Base-by-base conservation (phyloP, 108 stramenopile species). In the Nitzschia putrida region DNA sequence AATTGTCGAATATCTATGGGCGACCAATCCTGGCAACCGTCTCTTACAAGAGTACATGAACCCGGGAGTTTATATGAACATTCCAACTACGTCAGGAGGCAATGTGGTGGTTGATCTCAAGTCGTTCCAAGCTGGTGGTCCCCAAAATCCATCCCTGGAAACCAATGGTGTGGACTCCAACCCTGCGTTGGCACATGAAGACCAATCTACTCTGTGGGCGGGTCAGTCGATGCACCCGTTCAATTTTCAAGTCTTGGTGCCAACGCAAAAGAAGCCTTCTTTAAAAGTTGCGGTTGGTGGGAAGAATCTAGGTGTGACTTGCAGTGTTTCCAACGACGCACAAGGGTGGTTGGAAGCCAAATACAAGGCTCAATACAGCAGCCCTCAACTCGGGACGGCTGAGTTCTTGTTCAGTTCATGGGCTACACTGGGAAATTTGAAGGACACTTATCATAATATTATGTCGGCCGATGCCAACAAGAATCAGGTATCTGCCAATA, bases 1-100 rank as follows among this genome's bases (percentile, higher is more conserved):
- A 7, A 16, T 65, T 11, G 13, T 56, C 23, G 49, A 57, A 18
- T 58, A 57, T 41, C 24, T 57, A 13, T 70, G 69, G 57, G 20
- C 44, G 11, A 52, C 55, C 18, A 50, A 53, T 51, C 66, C 39
- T 9, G 73, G 73, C 41, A 49, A 53, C 7, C 57, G 45, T 37
- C 40, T 74, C 7, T 41, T 74, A 29, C 21, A 66, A 53, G 64
- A 64, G 25, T 74, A 74, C 44, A 59, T 64, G 44, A 20, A 38
- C 21, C 63, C 73, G 7, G 73, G 73, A 8, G 40, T 74, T 21
- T 57, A 49, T 37, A 18, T 74, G 49, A 59, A 44, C 11, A 53
- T 74, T 58, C 73, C 73, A 34, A 58, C 56, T 18, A 26, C 64
- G 0, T 24, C 61, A 3, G 37, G 38, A 38, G 58, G 50, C 0